These are phyloP conservation scores for Boletus albobrunnescens DNA, from an alignment of 1,284 basidiomycete genomes.

Conservation along the genomic window DNA sequence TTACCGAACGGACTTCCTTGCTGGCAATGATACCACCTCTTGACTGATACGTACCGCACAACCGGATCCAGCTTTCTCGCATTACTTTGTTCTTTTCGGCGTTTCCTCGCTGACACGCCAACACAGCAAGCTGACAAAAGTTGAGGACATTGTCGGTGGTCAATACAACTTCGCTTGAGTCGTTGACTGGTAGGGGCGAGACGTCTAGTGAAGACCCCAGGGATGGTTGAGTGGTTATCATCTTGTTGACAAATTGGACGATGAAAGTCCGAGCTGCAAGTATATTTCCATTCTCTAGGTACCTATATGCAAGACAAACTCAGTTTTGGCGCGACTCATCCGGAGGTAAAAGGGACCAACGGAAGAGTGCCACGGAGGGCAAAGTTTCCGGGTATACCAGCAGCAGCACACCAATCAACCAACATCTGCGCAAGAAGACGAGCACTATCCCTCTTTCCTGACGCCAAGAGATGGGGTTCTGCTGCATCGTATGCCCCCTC, in stretches of 20 bases:
- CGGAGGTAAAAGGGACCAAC: constrained; percentile 42
- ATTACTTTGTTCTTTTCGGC: constrained; percentile 67
- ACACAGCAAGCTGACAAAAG: constrained; percentile 82
- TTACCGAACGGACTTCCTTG: constrained; percentile 72
- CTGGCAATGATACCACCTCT: constrained; percentile 56
- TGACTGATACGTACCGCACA: constrained; percentile 79
- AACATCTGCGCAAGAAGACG: constrained; percentile 82
- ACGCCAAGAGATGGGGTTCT: constrained; percentile 76
- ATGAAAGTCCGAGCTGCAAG: constrained; percentile 84
- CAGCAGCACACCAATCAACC: constrained; percentile 66
- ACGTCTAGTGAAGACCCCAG: constrained; percentile 41
- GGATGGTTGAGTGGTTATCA: constrained; percentile 41
- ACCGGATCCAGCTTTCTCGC: constrained; percentile 77
- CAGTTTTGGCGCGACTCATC: not conserved
- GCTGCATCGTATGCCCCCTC: constrained; percentile 73
- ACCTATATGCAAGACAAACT: constrained; percentile 37
- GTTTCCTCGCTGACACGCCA: constrained; percentile 79
- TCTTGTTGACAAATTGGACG: constrained; percentile 63
- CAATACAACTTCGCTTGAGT: constrained; percentile 63
- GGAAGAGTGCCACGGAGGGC: constrained; percentile 80
- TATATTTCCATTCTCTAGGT: constrained; percentile 84
- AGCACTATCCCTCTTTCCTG: constrained; percentile 84
- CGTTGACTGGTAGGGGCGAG: constrained; percentile 39
- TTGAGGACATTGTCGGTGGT: constrained; percentile 76
- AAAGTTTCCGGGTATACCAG: constrained; percentile 58